Base-by-base conservation (phyloP, 1,284 basidiomycete genomes). In the Termitomyces sp. region DNA sequence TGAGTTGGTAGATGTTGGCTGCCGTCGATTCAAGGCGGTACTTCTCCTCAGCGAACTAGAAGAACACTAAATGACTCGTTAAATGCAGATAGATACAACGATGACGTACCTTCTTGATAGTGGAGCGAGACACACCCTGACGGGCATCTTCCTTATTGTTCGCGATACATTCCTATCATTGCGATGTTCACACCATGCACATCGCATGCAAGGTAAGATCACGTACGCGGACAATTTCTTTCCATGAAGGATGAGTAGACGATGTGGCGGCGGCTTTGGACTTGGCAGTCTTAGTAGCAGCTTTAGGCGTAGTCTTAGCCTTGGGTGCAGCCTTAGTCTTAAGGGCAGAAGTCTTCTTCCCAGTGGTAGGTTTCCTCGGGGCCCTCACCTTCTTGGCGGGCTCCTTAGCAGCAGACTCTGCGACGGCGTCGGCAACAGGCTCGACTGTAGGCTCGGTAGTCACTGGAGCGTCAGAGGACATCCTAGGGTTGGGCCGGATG, bases 41-140 rank as follows among this genome's bases (percentile, higher is more conserved):
- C 62, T 78, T 82, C 62, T 88, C 83, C 62, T 87, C 84, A 39
- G 90, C 82, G 69, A 75, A 93, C 84, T 90, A 72, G 28, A 41
- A 33, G 1, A 26, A 33, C 13, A 40, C 15, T 47, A 10, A 57
- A 21, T 30, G 44, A 41, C 8, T 17, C n/a, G 21, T 7, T 9
- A 42, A 46, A 43, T 13, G 47, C 50, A 36, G 50, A 30, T 24
- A 49, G 50, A 30, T 24, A 50, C 5, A 30, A 51, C 8, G 38
- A 38, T 24, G 61, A 13, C 47, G 5, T 28, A 77, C 80, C 84
- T 92, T 93, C 80, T 93, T 93, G 70, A 93, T 87, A 41, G 81
- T 81, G 43, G 76, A 76, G 56, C 91, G 81, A 39, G 89, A 91
- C 48, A 92, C 88, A 64, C 91, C 91, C 53, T 73, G 63, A 53